Percentiles rank a stretch among this genome's conserved stretches.
These are phyloP conservation scores for Plantago elongata DNA, from an alignment of 257 asterid species.

Conservation along the genomic window DNA sequence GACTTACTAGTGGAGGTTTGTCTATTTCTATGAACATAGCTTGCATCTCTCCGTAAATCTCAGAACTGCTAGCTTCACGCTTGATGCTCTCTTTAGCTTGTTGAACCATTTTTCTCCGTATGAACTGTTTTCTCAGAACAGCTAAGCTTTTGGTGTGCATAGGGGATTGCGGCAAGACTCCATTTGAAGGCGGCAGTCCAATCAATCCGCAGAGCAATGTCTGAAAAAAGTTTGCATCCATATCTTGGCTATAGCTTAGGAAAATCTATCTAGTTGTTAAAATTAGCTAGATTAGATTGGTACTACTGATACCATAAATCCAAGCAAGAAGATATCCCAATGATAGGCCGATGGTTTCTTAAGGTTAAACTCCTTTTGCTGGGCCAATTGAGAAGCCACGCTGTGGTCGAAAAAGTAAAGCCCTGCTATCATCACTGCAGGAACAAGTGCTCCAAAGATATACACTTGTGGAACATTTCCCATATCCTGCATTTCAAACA, in stretches of 20 bases:
- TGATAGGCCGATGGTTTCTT: conserved; percentile 59
- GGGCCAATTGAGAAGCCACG: conserved; percentile 57
- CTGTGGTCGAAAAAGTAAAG: conserved; percentile 66
- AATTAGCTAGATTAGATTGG: not conserved
- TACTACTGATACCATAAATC: conserved; percentile 38
- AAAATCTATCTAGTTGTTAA: not conserved
- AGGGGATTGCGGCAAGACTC: conserved; percentile 66
- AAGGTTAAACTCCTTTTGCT: conserved; percentile 59
- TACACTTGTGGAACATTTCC: conserved; percentile 38
- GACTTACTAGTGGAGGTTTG: conserved; percentile 38
- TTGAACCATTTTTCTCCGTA: conserved; percentile 48
- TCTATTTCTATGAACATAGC: conserved; percentile 49
- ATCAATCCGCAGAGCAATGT: conserved; percentile 58
- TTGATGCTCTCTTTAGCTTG: conserved; percentile 48
- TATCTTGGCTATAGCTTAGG: not conserved
- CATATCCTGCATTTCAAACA: conserved; percentile 41
- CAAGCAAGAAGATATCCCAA: conserved; percentile 51
- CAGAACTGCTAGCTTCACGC: conserved; percentile 37
- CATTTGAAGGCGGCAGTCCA: conserved; percentile 67
- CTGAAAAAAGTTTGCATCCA: conserved; percentile 18
- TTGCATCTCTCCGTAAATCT: conserved; percentile 58
- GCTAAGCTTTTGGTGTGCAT: conserved; percentile 60
- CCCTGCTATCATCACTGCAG: conserved; percentile 56
- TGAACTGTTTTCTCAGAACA: conserved; percentile 40
- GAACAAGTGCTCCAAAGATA: conserved; percentile 43